These are phyloP conservation scores for Bothriochloa decipiens DNA, from an alignment of 176 grass and related monocot genomes.

Conservation along the genomic window DNA sequence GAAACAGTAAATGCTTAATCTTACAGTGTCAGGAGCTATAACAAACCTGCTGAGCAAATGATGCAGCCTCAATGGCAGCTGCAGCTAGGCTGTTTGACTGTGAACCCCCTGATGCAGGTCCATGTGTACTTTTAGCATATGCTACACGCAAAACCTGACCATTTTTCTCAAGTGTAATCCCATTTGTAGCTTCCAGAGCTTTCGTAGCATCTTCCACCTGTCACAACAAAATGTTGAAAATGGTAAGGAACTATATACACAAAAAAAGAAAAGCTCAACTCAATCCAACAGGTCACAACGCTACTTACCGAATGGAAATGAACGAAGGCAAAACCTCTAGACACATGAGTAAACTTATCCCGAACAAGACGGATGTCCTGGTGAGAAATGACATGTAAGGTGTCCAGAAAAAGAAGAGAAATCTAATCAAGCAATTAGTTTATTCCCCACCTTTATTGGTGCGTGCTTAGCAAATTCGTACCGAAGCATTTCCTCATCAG, in stretches of 20 bases:
- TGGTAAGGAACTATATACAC: conserved; percentile 15
- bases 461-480: conserved; percentile 98
- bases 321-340: conserved; percentile 94
- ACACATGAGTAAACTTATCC: conserved; percentile 99
- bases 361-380: conserved; percentile 97
- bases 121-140: conserved; percentile 96
- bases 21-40: conserved; percentile 15
- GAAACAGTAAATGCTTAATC: background rate
- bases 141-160: conserved; percentile 91
- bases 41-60: conserved; percentile 96
- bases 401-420: conserved; percentile 1
- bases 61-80: conserved; percentile 98
- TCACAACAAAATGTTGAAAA: conserved; percentile 31
- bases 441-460: conserved; percentile 77
- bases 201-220: conserved; percentile 97
- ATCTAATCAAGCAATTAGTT: conserved; percentile 20
- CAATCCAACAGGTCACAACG: conserved; percentile 26
- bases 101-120: conserved; percentile 63
- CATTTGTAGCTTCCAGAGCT: conserved; percentile 99
- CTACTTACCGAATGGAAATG: conserved; percentile 94
- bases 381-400: conserved; percentile 38
- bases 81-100: conserved; percentile 89
- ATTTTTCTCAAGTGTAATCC: conserved; percentile 86
- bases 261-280: conserved; percentile 4
- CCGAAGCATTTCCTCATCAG: conserved; percentile 98